phyloP scores from a whole-genome alignment of 1,284 basidiomycete species.

The Cutaneotrichosporon spelunceum region DNA sequence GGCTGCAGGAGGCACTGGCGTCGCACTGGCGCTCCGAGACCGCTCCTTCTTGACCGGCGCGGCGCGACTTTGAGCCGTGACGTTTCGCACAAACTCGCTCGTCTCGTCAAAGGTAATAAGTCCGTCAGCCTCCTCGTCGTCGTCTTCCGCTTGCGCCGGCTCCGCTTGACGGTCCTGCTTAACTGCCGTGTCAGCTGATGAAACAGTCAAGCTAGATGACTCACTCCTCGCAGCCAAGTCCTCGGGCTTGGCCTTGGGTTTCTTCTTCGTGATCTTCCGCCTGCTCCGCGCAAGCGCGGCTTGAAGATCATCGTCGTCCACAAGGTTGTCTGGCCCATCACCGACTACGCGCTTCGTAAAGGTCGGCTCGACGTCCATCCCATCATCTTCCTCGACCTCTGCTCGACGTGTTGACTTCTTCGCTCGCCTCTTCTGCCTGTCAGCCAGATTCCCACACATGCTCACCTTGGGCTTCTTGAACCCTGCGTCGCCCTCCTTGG shows the following conservation, averaged over 20 bases:
- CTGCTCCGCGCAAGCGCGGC: slow-evolving; percentile 83
- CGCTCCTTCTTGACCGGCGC: slow-evolving; percentile 45
- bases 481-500: slow-evolving; percentile 83
- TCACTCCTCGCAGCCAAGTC: slow-evolving; percentile 75
- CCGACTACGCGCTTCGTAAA: slow-evolving; percentile 44
- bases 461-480: slow-evolving; percentile 81
- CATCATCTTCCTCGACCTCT: slow-evolving; percentile 60
- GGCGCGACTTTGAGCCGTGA: slow-evolving; percentile 57
- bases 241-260: slow-evolving; percentile 75
- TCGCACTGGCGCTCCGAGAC: slow-evolving; percentile 29
- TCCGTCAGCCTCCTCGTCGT: slow-evolving; percentile 61
- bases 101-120: slow-evolving; percentile 93
- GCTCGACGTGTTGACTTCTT: slow-evolving; percentile 72
- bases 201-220: slow-evolving; percentile 34
- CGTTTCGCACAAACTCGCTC: slow-evolving; percentile 90
- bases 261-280: slow-evolving; percentile 72
- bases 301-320: slow-evolving; percentile 98
- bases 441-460: slow-evolving; percentile 45
- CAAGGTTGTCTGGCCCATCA: slow-evolving; percentile 79
- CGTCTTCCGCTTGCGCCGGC: slow-evolving; percentile 54
- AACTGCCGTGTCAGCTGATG: slow-evolving; percentile 55
- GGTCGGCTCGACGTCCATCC: slow-evolving; percentile 71
- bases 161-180: slow-evolving; percentile 58
- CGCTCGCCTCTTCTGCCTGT: slow-evolving; percentile 61
- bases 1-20: slow-evolving; percentile 18